Evolutionary conservation across 2,329 filamentous ascomycete genomes (phyloP).

Genomic region (Pseudocercospora crystallina): DNA sequence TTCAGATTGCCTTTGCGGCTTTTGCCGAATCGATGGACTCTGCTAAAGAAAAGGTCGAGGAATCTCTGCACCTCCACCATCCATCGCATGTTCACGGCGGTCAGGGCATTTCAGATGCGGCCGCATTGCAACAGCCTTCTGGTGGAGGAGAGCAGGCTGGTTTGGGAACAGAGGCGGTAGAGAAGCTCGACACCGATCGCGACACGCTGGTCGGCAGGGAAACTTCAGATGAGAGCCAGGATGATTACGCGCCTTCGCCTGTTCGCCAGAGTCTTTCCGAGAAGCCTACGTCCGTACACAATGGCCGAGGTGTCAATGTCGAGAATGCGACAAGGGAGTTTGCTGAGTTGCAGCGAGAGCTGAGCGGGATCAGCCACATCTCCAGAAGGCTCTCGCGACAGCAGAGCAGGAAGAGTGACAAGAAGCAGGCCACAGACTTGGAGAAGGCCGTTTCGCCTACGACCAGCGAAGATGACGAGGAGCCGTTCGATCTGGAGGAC

Average conservation of each 20-base stretch:
- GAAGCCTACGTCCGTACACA: slow-evolving; percentile 3
- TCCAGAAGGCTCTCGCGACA: slow-evolving; percentile 43
- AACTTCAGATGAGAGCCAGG: slow-evolving; percentile 6
- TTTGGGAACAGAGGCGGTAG: slow-evolving; percentile 12
- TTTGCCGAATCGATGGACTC: slow-evolving; percentile 2
- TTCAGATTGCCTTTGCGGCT: slow-evolving; percentile 5
- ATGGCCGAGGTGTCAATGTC: slow-evolving; percentile 58
- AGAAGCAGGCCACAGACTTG: slow-evolving; percentile 50
- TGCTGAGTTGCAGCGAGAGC: slow-evolving; percentile 58
- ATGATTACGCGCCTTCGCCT: slow-evolving; percentile 10
- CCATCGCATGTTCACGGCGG: slow-evolving; percentile 27
- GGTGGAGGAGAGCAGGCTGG: slow-evolving; percentile 1
- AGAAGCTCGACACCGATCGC: slow-evolving; percentile 9
- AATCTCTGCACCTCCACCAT: slow-evolving; percentile 27
- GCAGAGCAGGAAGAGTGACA: slow-evolving; percentile 42
- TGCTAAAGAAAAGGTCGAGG: slow-evolving; percentile 24
- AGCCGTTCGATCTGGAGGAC: slow-evolving; percentile 72
- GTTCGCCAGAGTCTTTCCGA: neutral
- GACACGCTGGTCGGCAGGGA: slow-evolving; percentile 6
- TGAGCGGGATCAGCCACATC: slow-evolving; percentile 42
- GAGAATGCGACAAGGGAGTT: slow-evolving; percentile 70
- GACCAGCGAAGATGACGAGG: slow-evolving; percentile 50
- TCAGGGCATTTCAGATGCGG: slow-evolving; percentile 7
- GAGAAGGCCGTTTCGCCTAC: slow-evolving; percentile 55
- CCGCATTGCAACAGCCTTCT: no score